Percentiles rank a stretch among this genome's conserved stretches.
These are phyloP conservation scores for Fusarium subtropicale DNA, from an alignment of 2,329 filamentous ascomycete species.

Conservation along the genomic window DNA sequence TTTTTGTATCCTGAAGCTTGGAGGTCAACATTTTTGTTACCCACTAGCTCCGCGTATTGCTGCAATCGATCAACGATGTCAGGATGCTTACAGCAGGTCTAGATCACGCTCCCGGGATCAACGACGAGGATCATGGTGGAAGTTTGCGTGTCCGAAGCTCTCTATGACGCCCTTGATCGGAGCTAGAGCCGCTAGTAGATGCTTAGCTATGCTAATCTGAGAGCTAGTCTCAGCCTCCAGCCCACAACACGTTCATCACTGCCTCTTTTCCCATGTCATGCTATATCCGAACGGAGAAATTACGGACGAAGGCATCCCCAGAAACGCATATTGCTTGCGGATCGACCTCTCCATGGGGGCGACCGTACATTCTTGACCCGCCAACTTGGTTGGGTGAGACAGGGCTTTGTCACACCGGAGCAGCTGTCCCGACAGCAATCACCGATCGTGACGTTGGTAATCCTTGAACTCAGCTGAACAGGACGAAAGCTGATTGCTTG, in stretches of 20 bases:
- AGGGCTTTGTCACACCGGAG: conserved; percentile 11
- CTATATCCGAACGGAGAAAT: conserved; percentile 16
- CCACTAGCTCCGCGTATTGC: background rate
- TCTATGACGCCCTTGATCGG: conserved; percentile 30
- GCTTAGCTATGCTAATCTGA: conserved; percentile 18
- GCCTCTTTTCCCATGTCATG: conserved; percentile 8
- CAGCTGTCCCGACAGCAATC: conserved; percentile 1
- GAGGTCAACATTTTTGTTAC: background rate
- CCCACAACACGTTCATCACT: conserved; percentile 20
- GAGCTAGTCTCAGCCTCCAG: conserved; percentile 26
- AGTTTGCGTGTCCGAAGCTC: conserved; percentile 20
- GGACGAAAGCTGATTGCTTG: conserved; percentile 3
- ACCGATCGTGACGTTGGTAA: conserved; percentile 22
- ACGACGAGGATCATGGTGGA: conserved; percentile 33
- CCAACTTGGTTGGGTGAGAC: conserved; percentile 20
- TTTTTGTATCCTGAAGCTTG: background rate
- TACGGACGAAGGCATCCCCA: conserved; percentile 16
- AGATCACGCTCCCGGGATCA: conserved; percentile 23
- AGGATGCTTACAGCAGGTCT: background rate
- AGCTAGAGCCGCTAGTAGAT: conserved; percentile 21
- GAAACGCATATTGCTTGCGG: conserved; percentile 21
- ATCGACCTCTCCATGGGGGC: background rate
- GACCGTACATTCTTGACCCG: conserved; percentile 14
- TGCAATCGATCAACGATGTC: background rate
- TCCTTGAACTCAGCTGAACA: conserved; percentile 25